These are phyloP conservation scores for Alternaria sp. DNA, from an alignment of 2,329 filamentous ascomycete species.

Conservation along the genomic window DNA sequence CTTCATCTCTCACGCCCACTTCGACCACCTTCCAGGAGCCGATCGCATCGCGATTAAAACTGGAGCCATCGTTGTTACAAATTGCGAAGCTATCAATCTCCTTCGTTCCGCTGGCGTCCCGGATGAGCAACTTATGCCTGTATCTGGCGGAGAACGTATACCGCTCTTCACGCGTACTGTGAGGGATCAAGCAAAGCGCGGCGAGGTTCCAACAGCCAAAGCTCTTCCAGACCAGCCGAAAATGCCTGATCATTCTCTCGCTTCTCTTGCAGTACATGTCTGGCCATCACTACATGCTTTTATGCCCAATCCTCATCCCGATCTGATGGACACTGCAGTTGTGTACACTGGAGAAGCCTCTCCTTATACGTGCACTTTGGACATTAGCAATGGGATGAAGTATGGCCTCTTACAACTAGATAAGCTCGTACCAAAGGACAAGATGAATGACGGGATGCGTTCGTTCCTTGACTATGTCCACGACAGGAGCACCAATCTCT, in stretches of 20 bases:
- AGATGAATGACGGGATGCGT: conserved; percentile 3
- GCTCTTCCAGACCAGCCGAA: not conserved
- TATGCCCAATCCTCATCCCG: not conserved
- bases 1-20: conserved; percentile 17
- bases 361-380: conserved; percentile 9
- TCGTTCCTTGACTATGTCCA: conserved; percentile 9
- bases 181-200: not conserved
- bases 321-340: conserved; percentile 4
- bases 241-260: conserved; percentile 1
- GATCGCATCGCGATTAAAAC: conserved; percentile 12
- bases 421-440: conserved; percentile 3
- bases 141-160: conserved; percentile 12
- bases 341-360: conserved; percentile 4
- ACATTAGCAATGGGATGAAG: conserved; percentile 12
- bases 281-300: conserved; percentile 13
- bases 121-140: conserved; percentile 9
- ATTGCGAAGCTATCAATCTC: conserved; percentile 9
- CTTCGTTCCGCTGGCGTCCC: conserved; percentile 9
- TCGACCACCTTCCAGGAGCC: conserved; percentile 17
- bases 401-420: conserved; percentile 7
- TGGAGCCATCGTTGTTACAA: conserved; percentile 13
- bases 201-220: not conserved
- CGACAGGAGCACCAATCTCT: not conserved
- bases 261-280: conserved; percentile 5
- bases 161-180: conserved; percentile 11